These are phyloP conservation scores for Nitzschia inconspicua DNA, from an alignment of 108 stramenopile species.

Conservation along the genomic window DNA sequence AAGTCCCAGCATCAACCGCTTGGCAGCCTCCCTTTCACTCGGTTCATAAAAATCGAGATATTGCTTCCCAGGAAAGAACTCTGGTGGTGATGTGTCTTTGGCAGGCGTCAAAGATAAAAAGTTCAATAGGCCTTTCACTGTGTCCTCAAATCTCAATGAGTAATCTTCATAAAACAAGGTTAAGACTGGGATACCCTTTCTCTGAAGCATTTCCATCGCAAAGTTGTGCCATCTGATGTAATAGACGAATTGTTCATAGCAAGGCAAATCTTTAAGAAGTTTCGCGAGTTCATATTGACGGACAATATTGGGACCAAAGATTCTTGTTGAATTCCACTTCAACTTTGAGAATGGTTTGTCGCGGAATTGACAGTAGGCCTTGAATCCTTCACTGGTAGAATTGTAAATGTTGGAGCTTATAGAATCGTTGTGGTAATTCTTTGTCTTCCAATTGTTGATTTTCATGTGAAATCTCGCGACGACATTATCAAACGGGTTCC, in stretches of 20 bases:
- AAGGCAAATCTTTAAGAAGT: conserved; percentile 36
- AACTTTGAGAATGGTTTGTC: too few relatives aligned
- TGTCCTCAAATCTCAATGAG: conserved; percentile 32
- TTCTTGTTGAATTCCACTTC: too few relatives aligned
- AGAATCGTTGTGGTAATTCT: conserved; percentile 26
- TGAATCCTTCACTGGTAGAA: conserved; percentile 40
- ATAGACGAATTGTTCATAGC: conserved; percentile 61
- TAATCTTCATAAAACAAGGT: conserved; percentile 66
- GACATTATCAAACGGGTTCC: conserved; percentile 71
- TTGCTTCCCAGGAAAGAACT: conserved; percentile 27
- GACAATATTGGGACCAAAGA: conserved; percentile 11
- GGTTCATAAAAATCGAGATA: conserved; percentile 18
- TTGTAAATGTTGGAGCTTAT: conserved; percentile 5
- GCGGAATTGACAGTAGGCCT: conserved; percentile 50
- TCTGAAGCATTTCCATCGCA: conserved; percentile 24
- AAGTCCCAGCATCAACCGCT: conserved; percentile 6
- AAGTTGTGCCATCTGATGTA: conserved; percentile 69
- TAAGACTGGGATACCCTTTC: conserved; percentile 34
- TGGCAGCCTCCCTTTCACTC: conserved; percentile 5
- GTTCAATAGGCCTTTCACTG: conserved; percentile 33
- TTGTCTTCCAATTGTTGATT: conserved; percentile 27
- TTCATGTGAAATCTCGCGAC: conserved; percentile 62
- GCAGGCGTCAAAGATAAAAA: conserved; percentile 43
- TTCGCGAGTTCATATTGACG: conserved; percentile 9
- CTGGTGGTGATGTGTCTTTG: conserved; percentile 1